Conservation (phyloP, 495 filamentous ascomycete species). For the Xylaria intraflava region DNA sequence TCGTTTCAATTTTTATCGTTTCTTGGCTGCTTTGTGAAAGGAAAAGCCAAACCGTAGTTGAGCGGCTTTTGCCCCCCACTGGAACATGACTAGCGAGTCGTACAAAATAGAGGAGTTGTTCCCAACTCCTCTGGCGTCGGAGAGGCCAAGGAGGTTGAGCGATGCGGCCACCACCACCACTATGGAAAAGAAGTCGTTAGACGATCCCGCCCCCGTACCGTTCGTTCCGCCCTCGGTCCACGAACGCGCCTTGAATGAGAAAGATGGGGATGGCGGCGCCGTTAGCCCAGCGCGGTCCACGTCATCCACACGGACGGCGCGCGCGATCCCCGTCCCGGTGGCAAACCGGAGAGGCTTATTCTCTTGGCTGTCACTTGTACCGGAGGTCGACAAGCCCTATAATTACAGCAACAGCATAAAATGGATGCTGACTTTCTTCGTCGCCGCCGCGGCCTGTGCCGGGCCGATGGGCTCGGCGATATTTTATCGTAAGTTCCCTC, state of each 20-base stretch:
- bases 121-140: not conserved
- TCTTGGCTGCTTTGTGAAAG: not conserved
- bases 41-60: not conserved
- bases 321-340: conserved; percentile 54
- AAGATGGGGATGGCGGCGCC: conserved; percentile 11
- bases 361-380: conserved; percentile 64
- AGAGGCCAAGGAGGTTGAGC: not conserved
- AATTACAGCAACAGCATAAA: conserved; percentile 66
- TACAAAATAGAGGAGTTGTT: conserved; percentile 1
- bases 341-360: conserved; percentile 68
- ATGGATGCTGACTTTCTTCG: conserved; percentile 78
- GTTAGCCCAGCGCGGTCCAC: conserved; percentile 18
- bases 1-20: no score
- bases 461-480: conserved; percentile 84
- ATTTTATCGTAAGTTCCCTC: conserved; percentile 61
- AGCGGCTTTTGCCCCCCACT: not conserved
- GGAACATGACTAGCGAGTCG: not conserved
- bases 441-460: conserved; percentile 66
- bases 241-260: conserved; percentile 3
- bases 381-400: conserved; percentile 71
- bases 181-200: conserved; percentile 1
- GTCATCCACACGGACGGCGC: conserved; percentile 33
- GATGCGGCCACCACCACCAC: not conserved
- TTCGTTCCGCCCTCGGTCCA: not conserved
- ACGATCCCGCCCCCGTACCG: not conserved